Base-by-base conservation (phyloP, 441 rosid species). In the Adansonia gregorii region DNA sequence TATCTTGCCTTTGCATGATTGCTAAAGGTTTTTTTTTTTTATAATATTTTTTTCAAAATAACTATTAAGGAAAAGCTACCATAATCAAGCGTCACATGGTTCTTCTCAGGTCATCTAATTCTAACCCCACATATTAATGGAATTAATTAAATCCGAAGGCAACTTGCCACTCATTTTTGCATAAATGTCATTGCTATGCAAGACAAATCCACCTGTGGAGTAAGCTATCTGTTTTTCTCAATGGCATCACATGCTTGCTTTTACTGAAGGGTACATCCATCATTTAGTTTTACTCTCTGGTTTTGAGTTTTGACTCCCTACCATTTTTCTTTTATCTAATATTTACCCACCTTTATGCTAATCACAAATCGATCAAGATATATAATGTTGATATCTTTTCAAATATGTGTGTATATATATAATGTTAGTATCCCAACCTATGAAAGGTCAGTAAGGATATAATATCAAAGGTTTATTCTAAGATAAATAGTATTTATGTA, bases 221-320 rank as follows among this genome's bases (percentile, higher is more conserved):
- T 27, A 27, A 27, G 31, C 31, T 27, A 27, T 27, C 31, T 27
- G 31, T 27, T 27, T 27, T 27, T 27, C 31, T 27, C 31, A 27
- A 27, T 27, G 58, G 31, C 6, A 69, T 78, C 80, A 78, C 86
- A 78, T 81, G 84, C 80, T 77, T 81, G 76, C 70, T 80, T 74
- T 78, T 60, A 52, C 78, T 1, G 6, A 4, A 63, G 80, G 79
- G 41, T 5, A 54, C 75, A 76, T 27, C 15, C 78, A 83, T 83
- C 78, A 79, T 77, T 72, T 45, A 39, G 0, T 73, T 64, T 14
- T 7, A 1, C 67, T 12, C 60, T 17, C 1, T 61, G 58, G 15
- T 75, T 45, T 78, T 78, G 41, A 74, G 31, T 27, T 27, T 27
- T 27, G 31, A 27, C 31, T 27, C 80, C 72, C 66, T 72, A 59